Evolutionary conservation across 106 monocot species (phyloP).

Genomic region (Acorus calamus): DNA sequence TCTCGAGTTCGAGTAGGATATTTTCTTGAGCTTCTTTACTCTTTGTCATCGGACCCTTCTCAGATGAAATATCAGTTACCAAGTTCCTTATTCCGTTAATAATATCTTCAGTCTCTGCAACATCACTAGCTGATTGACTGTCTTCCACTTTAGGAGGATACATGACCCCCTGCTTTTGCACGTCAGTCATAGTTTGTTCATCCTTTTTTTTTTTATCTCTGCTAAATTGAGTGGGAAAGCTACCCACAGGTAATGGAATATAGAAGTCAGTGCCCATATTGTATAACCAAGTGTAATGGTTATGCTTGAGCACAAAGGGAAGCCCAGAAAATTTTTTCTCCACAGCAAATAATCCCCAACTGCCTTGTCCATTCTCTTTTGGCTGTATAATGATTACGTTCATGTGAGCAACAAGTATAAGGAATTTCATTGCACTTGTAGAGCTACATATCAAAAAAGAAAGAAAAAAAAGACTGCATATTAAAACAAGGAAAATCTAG

Average conservation of each 20-base stretch:
- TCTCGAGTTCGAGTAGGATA: conserved; percentile 91
- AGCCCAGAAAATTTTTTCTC: conserved; percentile 48
- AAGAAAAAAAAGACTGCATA: not conserved
- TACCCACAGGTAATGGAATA: conserved; percentile 45
- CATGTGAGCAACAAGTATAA: conserved; percentile 14
- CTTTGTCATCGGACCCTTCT: conserved; percentile 42
- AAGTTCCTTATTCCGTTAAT: conserved; percentile 74
- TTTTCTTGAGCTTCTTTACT: conserved; percentile 64
- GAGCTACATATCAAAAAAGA: not conserved
- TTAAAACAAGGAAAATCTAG: not conserved
- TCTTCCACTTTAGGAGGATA: conserved; percentile 1
- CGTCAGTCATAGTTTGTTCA: not conserved
- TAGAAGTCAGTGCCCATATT: conserved; percentile 78
- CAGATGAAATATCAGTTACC: conserved; percentile 72
- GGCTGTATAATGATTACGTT: conserved; percentile 35
- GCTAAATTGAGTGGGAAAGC: conserved; percentile 16
- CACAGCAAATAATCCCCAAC: conserved; percentile 47
- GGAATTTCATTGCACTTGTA: not conserved
- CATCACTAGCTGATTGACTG: not conserved
- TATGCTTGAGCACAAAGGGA: conserved; percentile 84
- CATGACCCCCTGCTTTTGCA: not conserved
- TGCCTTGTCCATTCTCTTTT: conserved; percentile 57
- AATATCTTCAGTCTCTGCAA: conserved; percentile 52
- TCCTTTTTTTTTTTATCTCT: conserved; percentile 10
- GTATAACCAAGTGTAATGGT: conserved; percentile 70